These are phyloP conservation scores for Coemansia sp. DNA, from an alignment of 192 early-diverging fungal species.

Conservation along the genomic window DNA sequence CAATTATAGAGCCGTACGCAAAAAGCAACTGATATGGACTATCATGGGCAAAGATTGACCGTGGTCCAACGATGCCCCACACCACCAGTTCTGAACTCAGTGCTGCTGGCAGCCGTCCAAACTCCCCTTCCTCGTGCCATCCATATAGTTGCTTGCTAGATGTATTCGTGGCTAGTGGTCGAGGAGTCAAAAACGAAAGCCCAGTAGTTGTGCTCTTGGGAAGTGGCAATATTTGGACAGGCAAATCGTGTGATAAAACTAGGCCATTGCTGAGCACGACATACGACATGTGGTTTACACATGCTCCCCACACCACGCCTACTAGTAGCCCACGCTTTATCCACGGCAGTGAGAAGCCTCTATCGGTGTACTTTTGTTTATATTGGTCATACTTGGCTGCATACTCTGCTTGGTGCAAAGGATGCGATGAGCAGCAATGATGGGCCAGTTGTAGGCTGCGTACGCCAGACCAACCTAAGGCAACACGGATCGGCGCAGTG, in stretches of 20 bases:
- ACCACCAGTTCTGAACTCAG: slow-evolving; percentile 55
- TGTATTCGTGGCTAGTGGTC: not conserved
- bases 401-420: not conserved
- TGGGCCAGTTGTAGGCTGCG: slow-evolving; percentile 50
- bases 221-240: not conserved
- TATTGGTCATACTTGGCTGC: not conserved
- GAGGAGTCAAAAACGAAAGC: slow-evolving; percentile 5
- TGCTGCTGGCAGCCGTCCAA: slow-evolving; percentile 46
- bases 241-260: slow-evolving; percentile 6
- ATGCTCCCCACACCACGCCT: slow-evolving; percentile 51
- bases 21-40: slow-evolving; percentile 53
- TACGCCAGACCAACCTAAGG: slow-evolving; percentile 53
- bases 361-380: not conserved
- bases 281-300: slow-evolving; percentile 47
- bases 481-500: slow-evolving; percentile 46
- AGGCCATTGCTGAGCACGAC: slow-evolving; percentile 22
- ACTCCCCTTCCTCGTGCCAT: slow-evolving; percentile 55
- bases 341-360: slow-evolving; percentile 32
- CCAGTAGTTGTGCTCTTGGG: not conserved
- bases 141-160: slow-evolving; percentile 22
- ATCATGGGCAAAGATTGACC: slow-evolving; percentile 30
- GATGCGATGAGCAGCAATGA: slow-evolving; percentile 21
- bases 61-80: slow-evolving; percentile 55
- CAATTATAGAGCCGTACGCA: slow-evolving; percentile 40
- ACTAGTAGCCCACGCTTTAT: slow-evolving; percentile 43